Conservation (phyloP, 441 rosid species). For the Syzygium syzygioides region DNA sequence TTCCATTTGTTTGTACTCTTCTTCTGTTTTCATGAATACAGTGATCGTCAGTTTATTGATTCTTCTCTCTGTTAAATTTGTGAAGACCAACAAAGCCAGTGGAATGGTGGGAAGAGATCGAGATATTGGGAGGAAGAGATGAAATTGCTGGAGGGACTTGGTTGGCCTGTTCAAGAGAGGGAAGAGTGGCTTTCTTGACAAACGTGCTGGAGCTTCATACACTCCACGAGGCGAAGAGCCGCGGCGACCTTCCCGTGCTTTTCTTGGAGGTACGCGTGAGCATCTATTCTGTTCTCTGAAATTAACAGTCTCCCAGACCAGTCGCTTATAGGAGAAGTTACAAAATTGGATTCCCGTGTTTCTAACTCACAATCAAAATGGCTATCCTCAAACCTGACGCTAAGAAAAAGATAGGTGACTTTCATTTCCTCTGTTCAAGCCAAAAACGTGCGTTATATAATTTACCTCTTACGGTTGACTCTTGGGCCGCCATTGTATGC, state of each 20-base stretch:
- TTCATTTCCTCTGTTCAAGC: neutral
- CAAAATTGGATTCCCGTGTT: neutral
- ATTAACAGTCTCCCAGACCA: neutral
- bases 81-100: constrained; percentile 45
- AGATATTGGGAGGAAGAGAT: constrained; percentile 58
- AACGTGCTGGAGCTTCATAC: constrained; percentile 57
- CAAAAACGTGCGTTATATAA: neutral
- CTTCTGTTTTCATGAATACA: neutral
- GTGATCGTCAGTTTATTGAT: neutral
- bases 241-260: constrained; percentile 62
- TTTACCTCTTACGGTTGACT: neutral
- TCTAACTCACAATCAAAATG: neutral
- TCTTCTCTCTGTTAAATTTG: neutral
- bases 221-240: constrained; percentile 36
- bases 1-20: neutral
- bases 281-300: neutral
- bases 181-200: constrained; percentile 59
- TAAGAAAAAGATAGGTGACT: neutral
- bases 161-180: constrained; percentile 53
- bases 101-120: constrained; percentile 58
- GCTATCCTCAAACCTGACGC: neutral
- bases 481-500: neutral
- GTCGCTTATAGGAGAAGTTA: neutral
- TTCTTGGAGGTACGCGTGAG: constrained; percentile 45
- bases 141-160: constrained; percentile 67